These are phyloP conservation scores for Jasminum sambac DNA, from an alignment of 257 asterid genomes.

Conservation along the genomic window DNA sequence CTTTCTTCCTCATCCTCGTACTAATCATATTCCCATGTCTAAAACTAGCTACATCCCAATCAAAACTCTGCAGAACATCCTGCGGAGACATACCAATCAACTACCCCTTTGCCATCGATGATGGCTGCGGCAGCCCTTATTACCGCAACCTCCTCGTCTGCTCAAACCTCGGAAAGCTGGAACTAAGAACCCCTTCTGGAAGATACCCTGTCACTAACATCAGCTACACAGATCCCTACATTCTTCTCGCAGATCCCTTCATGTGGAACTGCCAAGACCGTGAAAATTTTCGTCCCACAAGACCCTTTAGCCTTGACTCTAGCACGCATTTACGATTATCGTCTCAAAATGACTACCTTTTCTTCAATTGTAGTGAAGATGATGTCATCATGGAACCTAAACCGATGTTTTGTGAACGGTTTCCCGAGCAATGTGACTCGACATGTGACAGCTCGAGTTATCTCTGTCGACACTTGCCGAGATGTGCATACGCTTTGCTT, in stretches of 20 bases:
- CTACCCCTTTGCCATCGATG: slow-evolving; percentile 89
- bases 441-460: slow-evolving; percentile 81
- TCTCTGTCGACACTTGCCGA: slow-evolving; percentile 78
- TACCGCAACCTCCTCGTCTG: slow-evolving; percentile 65
- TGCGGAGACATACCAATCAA: slow-evolving; percentile 72
- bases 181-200: slow-evolving; percentile 86
- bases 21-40: slow-evolving; percentile 25
- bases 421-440: slow-evolving; percentile 92
- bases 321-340: slow-evolving; percentile 76
- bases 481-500: slow-evolving; percentile 47
- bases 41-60: slow-evolving; percentile 37
- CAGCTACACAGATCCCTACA: slow-evolving; percentile 77
- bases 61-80: slow-evolving; percentile 56
- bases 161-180: slow-evolving; percentile 48
- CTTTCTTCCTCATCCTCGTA: background rate
- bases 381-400: slow-evolving; percentile 75
- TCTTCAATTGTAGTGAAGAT: slow-evolving; percentile 78
- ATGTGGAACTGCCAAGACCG: slow-evolving; percentile 85
- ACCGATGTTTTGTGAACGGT: slow-evolving; percentile 72
- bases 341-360: slow-evolving; percentile 68
- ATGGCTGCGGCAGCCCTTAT: slow-evolving; percentile 91
- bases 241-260: slow-evolving; percentile 66
- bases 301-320: slow-evolving; percentile 83
- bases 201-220: slow-evolving; percentile 56
- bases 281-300: slow-evolving; percentile 52